Base-by-base conservation (phyloP, 768 basidiomycete genomes). In the Leccinum aurantiacum region DNA sequence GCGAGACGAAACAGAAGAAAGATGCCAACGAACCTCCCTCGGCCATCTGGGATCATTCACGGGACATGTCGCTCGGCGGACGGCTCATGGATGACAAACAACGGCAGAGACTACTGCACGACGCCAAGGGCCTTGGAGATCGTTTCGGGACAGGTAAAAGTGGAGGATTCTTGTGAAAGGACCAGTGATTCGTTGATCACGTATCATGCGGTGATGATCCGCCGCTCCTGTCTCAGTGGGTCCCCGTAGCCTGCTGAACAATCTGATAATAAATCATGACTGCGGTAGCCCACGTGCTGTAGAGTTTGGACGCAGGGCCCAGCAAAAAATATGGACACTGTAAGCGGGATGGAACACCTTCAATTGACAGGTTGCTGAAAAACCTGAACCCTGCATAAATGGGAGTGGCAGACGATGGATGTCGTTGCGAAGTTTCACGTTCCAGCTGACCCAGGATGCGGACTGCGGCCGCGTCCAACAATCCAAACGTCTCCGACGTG, bases 11-110 rank as follows among this genome's bases (percentile, higher is more conserved):
- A 74, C 76, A 64, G 75, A 75, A 65, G 64, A 71, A 70, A 59
- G 75, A 76, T n/a, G 62, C 78, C 15, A 78, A 84, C 27, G 83
- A 85, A 33, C 82, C 84, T 33, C 77, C 82, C 0, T 76, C 84
- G 0, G 87, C 69, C 0, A 92, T 98, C 27, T 98, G 96, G 96
- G 96, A 99, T 66, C 93, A 92, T 67, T 78, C 85, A 37, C 80
- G 94, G 29, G 93, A 96, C 73, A 97, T 99, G 95, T 83, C 82
- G 3, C 67, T 96, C 4, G 87, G 88, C 2, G 95, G 96, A 14
- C 78, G 91, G 53, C 78, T 97, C 31, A 90, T 99, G 91, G 94
- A 93, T 67, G 95, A 97, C 60, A 81, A 79, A 49, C 87, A 91
- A 69, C 81, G 96, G 62, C 80, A 83, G 57, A 86, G 86, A 68